Percentiles rank a stretch among this genome's conserved stretches.
Conservation (phyloP, 768 basidiomycete species). For the Amanita pallidorosea region DNA sequence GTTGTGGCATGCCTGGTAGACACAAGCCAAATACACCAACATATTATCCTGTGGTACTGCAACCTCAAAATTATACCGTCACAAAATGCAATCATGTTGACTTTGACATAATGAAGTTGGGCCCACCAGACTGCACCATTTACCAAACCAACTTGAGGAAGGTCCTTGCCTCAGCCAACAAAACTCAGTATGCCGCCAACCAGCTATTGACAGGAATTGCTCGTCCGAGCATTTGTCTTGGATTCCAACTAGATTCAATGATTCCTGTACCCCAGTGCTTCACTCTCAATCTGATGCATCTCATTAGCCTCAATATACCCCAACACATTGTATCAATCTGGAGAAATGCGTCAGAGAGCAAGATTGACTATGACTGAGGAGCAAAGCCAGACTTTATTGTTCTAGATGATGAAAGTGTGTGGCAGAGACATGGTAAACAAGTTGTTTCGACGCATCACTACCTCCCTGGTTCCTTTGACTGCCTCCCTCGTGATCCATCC, state of each 20-base stretch:
- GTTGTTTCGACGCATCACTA: constrained; percentile 14
- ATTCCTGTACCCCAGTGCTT: constrained; percentile 17
- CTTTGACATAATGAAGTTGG: constrained; percentile 1
- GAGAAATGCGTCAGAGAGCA: constrained; percentile 16
- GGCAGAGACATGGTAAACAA: constrained; percentile 22
- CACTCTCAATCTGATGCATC: constrained; percentile 21
- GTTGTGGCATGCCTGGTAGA: not conserved
- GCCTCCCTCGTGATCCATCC: constrained; percentile 16
- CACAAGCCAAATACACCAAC: not conserved
- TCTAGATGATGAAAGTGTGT: constrained; percentile 13
- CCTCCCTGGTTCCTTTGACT: constrained; percentile 17
- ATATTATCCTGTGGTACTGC: not conserved
- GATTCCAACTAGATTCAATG: constrained; percentile 10
- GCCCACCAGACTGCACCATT: not conserved
- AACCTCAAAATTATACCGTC: not conserved
- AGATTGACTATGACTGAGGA: constrained; percentile 10
- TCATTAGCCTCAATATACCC: constrained; percentile 15
- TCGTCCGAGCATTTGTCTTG: constrained; percentile 20
- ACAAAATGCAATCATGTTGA: constrained; percentile 12
- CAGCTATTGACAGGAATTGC: constrained; percentile 19
- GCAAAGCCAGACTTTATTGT: not conserved
- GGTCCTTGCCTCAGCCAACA: constrained; percentile 10
- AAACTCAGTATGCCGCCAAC: constrained; percentile 11
- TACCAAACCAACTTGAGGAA: constrained; percentile 9
- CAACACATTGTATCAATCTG: constrained; percentile 19